Conservation (phyloP, 345 rosid genomes). For the Eucalyptus polyanthemos region DNA sequence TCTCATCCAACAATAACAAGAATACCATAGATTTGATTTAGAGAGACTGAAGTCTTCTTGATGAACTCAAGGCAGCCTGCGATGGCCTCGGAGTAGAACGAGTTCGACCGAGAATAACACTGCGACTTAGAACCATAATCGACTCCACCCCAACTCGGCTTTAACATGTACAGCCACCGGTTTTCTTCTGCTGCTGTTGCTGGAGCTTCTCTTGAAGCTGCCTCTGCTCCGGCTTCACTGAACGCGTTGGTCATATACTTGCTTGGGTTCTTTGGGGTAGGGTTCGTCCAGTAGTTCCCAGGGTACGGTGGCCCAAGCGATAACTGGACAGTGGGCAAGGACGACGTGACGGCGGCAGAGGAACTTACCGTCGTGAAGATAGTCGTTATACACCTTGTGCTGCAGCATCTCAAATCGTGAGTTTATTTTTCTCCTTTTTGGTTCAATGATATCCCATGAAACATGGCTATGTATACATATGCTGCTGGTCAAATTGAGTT, state of each 20-base stretch:
- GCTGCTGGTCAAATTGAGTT: neutral
- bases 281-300: neutral
- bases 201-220: too few relatives aligned
- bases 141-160: too few relatives aligned
- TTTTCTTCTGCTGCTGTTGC: too few relatives aligned
- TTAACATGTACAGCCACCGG: too few relatives aligned
- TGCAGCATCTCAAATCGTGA: neutral
- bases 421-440: neutral
- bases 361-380: neutral
- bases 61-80: constrained; percentile 85
- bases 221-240: neutral
- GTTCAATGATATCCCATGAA: neutral
- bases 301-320: neutral
- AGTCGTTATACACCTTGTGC: neutral
- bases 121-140: neutral
- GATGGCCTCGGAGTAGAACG: constrained; percentile 63
- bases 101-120: constrained; percentile 21
- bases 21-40: constrained; percentile 1
- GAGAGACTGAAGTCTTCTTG: constrained; percentile 42
- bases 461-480: neutral
- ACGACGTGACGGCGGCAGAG: neutral
- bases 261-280: neutral
- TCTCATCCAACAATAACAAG: neutral
- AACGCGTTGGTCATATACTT: neutral
- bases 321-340: neutral